Percentiles rank a stretch among this genome's conserved stretches.
Conservation (phyloP, 768 basidiomycete species). For the Boletellus sp. region DNA sequence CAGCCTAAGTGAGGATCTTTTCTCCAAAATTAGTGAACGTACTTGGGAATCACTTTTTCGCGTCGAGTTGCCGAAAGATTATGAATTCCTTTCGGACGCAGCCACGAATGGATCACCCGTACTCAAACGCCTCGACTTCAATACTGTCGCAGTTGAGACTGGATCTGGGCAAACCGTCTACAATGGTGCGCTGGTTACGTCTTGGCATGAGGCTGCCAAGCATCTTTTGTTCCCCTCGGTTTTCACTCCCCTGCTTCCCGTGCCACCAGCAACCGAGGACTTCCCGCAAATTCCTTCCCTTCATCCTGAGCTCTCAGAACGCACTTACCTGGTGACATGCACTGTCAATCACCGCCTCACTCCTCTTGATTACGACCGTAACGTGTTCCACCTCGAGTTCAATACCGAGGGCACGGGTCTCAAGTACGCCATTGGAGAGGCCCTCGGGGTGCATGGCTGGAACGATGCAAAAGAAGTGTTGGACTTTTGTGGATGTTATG, state of each 20-base stretch:
- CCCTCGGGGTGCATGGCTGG: constrained; percentile 96
- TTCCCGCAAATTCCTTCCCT: constrained; percentile 63
- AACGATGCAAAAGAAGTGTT: constrained; percentile 86
- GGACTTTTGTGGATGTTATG: constrained; percentile 92
- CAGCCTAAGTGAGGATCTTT: constrained; percentile 36
- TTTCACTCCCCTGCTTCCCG: constrained; percentile 52
- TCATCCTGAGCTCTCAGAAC: constrained; percentile 83
- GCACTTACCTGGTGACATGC: constrained; percentile 91
- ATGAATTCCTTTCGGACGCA: constrained; percentile 17
- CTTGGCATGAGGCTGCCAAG: constrained; percentile 85
- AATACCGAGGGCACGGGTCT: constrained; percentile 88
- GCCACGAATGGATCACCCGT: constrained; percentile 23
- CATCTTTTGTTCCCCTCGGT: constrained; percentile 85
- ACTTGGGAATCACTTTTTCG: constrained; percentile 69
- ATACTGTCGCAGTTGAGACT: constrained; percentile 69
- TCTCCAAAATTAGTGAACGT: constrained; percentile 51
- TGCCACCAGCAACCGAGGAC: constrained; percentile 33
- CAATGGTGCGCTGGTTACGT: constrained; percentile 57
- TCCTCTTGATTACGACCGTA: constrained; percentile 93
- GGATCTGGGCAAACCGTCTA: constrained; percentile 54
- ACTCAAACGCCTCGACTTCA: constrained; percentile 63
- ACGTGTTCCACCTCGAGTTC: constrained; percentile 98
- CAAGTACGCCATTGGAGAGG: constrained; percentile 94
- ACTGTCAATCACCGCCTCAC: constrained; percentile 93
- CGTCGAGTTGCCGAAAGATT: constrained; percentile 39